Evolutionary conservation across 2,329 filamentous ascomycete species (phyloP).

Genomic region (Fusarium aywerte): DNA sequence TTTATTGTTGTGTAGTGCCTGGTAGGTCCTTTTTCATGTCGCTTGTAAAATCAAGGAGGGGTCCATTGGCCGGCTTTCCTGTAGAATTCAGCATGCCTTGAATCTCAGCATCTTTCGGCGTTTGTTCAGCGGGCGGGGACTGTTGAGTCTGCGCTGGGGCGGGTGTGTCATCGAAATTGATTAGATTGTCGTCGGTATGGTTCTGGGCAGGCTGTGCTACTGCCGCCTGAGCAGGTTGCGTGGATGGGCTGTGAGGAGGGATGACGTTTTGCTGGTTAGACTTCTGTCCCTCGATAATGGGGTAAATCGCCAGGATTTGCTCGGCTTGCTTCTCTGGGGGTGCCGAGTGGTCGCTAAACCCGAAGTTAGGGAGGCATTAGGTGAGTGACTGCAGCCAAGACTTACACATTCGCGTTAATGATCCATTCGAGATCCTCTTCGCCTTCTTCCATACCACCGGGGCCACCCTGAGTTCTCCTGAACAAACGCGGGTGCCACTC

Average conservation of each 20-base stretch:
- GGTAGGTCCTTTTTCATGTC: slow-evolving; percentile 65
- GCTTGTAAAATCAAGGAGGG: slow-evolving; percentile 66
- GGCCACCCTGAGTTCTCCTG: slow-evolving; percentile 75
- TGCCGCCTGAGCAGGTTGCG: slow-evolving; percentile 19
- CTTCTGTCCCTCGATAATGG: slow-evolving; percentile 83
- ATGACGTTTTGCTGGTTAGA: slow-evolving; percentile 65
- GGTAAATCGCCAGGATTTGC: slow-evolving; percentile 87
- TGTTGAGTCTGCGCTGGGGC: slow-evolving; percentile 4
- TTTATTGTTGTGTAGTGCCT: slow-evolving; percentile 41
- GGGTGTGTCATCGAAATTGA: slow-evolving; percentile 64
- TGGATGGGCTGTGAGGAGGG: slow-evolving; percentile 54
- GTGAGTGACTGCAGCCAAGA: slow-evolving; percentile 6
- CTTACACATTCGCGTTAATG: slow-evolving; percentile 85
- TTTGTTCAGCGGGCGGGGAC: not conserved
- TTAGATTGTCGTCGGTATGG: slow-evolving; percentile 56
- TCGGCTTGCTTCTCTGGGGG: slow-evolving; percentile 77
- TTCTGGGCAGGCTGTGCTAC: slow-evolving; percentile 35
- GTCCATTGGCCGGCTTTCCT: slow-evolving; percentile 59
- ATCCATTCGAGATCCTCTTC: slow-evolving; percentile 96
- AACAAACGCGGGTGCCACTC: slow-evolving; percentile 94
- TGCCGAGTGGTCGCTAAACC: slow-evolving; percentile 51
- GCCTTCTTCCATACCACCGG: slow-evolving; percentile 77
- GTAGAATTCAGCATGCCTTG: slow-evolving; percentile 59
- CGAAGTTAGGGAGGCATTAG: slow-evolving; percentile 22
- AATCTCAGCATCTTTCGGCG: slow-evolving; percentile 53